Percentiles rank a stretch among this genome's conserved stretches.
Conservation (phyloP, 345 rosid species). For the Eucalyptus dawsonii region DNA sequence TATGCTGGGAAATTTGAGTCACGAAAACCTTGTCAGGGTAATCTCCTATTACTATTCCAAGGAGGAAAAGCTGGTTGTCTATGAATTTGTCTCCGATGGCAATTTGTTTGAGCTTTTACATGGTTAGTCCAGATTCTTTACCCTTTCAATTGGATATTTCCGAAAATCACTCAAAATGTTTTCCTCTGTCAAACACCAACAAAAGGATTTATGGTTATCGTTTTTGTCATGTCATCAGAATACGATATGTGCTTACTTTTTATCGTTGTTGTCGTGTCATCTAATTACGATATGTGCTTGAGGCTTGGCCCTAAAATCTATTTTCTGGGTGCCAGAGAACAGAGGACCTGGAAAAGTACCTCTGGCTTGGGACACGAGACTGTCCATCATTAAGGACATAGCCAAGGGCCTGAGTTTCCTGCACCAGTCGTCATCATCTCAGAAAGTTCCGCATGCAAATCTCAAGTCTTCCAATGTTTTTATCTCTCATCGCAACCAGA, state of each 20-base stretch:
- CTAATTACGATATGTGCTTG: not conserved
- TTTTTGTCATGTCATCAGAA: not conserved
- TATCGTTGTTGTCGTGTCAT: not conserved
- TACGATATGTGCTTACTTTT: not conserved
- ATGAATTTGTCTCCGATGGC: constrained; percentile 27
- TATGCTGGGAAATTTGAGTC: constrained; percentile 32
- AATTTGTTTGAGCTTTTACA: constrained; percentile 40
- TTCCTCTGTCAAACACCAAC: not conserved
- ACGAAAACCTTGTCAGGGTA: constrained; percentile 24
- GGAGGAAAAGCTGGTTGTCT: constrained; percentile 43
- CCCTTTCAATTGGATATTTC: not conserved
- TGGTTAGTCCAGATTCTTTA: constrained; percentile 12
- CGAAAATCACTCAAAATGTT: not conserved
- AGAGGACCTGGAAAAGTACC: constrained; percentile 31
- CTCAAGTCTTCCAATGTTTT: constrained; percentile 44
- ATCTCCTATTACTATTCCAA: constrained; percentile 37
- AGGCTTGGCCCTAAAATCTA: not conserved
- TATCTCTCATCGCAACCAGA: not conserved
- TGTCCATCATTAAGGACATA: constrained; percentile 31
- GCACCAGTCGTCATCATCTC: constrained; percentile 28
- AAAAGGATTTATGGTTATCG: not conserved
- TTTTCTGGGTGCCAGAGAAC: constrained; percentile 6
- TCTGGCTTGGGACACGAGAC: constrained; percentile 24
- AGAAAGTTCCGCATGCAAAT: constrained; percentile 42
- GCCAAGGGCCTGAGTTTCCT: constrained; percentile 24